These are phyloP conservation scores for Podospora conica DNA, from an alignment of 495 filamentous ascomycete species.

Conservation along the genomic window DNA sequence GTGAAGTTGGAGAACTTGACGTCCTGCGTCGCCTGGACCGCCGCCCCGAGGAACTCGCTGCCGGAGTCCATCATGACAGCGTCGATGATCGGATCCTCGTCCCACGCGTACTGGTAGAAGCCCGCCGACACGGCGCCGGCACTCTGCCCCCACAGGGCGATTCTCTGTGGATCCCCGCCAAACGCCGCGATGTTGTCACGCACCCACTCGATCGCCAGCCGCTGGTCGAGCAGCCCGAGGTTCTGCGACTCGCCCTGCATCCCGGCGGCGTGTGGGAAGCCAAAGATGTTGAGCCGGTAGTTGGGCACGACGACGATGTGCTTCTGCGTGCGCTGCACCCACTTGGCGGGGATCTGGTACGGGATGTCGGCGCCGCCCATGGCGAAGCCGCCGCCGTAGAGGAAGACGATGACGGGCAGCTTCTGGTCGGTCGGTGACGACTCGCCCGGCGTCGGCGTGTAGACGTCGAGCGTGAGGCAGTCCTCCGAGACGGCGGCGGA, in stretches of 20 bases:
- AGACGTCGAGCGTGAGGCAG: constrained; percentile 53
- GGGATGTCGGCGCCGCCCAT: constrained; percentile 21
- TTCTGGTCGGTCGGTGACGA: not conserved
- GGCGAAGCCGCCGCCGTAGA: constrained; percentile 28
- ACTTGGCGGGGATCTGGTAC: constrained; percentile 30
- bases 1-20: constrained; percentile 29
- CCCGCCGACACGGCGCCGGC: constrained; percentile 48
- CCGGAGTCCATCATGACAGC: constrained; percentile 50
- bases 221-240: constrained; percentile 58
- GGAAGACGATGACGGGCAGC: constrained; percentile 31
- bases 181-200: constrained; percentile 53
- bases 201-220: constrained; percentile 53
- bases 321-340: constrained; percentile 40
- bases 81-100: constrained; percentile 39
- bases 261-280: constrained; percentile 44
- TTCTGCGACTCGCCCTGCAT: constrained; percentile 39
- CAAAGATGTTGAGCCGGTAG: constrained; percentile 62
- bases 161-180: constrained; percentile 50
- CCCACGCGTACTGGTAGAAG: constrained; percentile 47
- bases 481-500: constrained; percentile 38
- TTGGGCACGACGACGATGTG: constrained; percentile 59
- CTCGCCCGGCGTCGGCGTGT: constrained; percentile 23
- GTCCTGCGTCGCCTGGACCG: constrained; percentile 23
- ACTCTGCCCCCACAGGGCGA: constrained; percentile 49
- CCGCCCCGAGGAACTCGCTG: constrained; percentile 39